Conservation (phyloP, 345 rosid species). For the Chamaenerion angustifolium region DNA sequence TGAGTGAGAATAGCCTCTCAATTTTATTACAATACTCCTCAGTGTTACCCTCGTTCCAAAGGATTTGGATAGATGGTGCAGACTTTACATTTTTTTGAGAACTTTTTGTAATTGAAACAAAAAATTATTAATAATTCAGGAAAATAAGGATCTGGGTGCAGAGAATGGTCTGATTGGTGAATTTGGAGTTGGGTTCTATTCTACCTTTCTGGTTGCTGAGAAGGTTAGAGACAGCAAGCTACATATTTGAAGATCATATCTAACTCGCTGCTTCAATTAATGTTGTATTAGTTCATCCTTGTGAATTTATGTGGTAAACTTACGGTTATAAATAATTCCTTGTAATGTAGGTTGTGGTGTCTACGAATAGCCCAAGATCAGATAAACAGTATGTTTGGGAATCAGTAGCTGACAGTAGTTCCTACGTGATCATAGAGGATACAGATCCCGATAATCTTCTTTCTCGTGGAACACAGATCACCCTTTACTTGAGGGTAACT, state of each 20-base stretch:
- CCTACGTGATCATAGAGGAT: constrained; percentile 79
- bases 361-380: constrained; percentile 91
- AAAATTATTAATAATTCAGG: constrained; percentile 25
- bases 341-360: constrained; percentile 57
- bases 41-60: no score
- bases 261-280: no score
- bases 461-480: constrained; percentile 77
- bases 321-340: no score
- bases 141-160: constrained; percentile 76
- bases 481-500: constrained; percentile 72
- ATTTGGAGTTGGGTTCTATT: constrained; percentile 98
- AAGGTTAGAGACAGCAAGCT: constrained; percentile 28
- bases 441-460: constrained; percentile 66
- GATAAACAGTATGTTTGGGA: constrained; percentile 97
- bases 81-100: background rate
- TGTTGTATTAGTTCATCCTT: no score
- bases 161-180: constrained; percentile 90
- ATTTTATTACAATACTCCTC: no score
- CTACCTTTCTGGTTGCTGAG: constrained; percentile 92
- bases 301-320: no score
- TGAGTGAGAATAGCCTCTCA: no score
- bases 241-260: no score
- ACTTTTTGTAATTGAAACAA: background rate
- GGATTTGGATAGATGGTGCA: no score
- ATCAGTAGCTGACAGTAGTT: constrained; percentile 76